These are phyloP conservation scores for Diaporthe vaccinii DNA, from an alignment of 2,329 filamentous ascomycete genomes.

Conservation along the genomic window DNA sequence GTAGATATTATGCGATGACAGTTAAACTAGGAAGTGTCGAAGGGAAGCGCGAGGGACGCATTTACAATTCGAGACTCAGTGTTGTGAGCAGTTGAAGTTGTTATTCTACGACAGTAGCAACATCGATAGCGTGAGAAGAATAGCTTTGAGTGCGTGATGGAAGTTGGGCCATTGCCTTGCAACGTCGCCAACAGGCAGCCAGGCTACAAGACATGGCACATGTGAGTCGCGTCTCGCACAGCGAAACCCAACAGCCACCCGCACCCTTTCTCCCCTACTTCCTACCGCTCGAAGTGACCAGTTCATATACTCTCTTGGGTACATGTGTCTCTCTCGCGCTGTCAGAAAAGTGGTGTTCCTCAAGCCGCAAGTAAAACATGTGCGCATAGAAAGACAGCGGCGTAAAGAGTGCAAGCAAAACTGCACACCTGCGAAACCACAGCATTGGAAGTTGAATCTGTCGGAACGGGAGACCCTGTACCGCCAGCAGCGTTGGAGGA, in stretches of 20 bases:
- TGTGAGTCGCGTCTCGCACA: not conserved
- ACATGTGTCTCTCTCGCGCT: not conserved
- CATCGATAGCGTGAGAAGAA: not conserved
- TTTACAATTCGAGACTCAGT: not conserved
- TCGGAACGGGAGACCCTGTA: too few species aligned
- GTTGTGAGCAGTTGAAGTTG: not conserved
- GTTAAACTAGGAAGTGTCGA: not conserved
- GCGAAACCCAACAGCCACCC: not conserved
- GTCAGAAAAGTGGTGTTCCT: too few species aligned
- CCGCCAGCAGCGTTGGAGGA: too few species aligned
- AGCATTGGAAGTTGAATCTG: too few species aligned
- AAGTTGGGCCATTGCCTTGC: not conserved
- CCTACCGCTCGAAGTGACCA: not conserved
- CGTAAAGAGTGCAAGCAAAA: too few species aligned
- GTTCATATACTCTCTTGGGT: not conserved
- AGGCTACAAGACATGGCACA: not conserved
- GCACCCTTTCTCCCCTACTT: not conserved
- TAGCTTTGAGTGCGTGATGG: not conserved
- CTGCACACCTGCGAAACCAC: too few species aligned
- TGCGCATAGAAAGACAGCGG: too few species aligned
- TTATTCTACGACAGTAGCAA: not conserved
- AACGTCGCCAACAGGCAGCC: not conserved
- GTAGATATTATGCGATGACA: too few species aligned
- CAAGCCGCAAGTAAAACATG: too few species aligned
- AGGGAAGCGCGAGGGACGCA: not conserved